Base-by-base conservation (phyloP, 805 yeast species). In the Monosporozyma siamensis region DNA sequence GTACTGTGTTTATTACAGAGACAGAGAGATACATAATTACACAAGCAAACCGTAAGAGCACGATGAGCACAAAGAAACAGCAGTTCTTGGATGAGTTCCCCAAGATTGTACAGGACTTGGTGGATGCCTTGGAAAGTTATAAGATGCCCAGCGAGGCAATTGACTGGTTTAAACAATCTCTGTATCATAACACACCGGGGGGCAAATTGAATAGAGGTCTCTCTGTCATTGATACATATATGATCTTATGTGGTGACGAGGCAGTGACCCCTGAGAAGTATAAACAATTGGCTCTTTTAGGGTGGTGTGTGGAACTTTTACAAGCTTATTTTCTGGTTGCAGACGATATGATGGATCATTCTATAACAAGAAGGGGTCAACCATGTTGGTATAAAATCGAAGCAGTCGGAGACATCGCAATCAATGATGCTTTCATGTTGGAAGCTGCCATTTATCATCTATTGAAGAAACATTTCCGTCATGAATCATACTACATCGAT, bases 281-380 rank as follows among this genome's bases (percentile, higher is more conserved):
- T 70, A 77, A 77, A 63, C 81, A 79, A 56, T 84, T 86, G 30
- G 92, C 97, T 8, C 69, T 89, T 39, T 72, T 92, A 51, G 98
- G 98, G 18, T 92, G 98, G 98, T 74, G 87, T 54, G 78, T 92
- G 53, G 98, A 92, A 69, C 73, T 92, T 51, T 72, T 90, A 53
- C 98, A 90, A 68, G 97, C 97, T 2, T 92, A 86, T 64, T 92
- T 92, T 72, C 74, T 92, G 56, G 97, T 92, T 44, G 94, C 97
- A 25, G 98, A 92, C 64, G 98, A 92, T 63, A 92, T 92, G 79
- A 92, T 92, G 98, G 98, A 92, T 65, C 78, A 79, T 53, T 84
- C 95, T 26, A 82, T 86, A 64, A 92, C 98, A 34, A 84, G 98
- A 74, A 82, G 98, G 65, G 98, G 97, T 46, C 97, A 90, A 68